Percentiles rank a stretch among this genome's conserved stretches.
Conservation (phyloP, 768 basidiomycete genomes). For the Suillus plorans region DNA sequence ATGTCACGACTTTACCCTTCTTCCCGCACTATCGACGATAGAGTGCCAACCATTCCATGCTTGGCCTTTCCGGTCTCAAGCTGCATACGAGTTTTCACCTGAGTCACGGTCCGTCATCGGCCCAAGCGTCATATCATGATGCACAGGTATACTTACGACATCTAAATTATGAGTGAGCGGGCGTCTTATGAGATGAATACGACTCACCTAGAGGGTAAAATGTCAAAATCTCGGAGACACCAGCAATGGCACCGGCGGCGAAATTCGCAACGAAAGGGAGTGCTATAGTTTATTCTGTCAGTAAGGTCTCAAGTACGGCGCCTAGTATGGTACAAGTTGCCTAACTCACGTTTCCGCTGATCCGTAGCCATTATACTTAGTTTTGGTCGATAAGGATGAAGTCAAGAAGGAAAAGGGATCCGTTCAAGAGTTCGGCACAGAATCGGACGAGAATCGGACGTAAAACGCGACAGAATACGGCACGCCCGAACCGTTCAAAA, state of each 20-base stretch:
- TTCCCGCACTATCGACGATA: constrained; percentile 78
- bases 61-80: constrained; percentile 81
- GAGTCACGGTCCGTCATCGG: constrained; percentile 13
- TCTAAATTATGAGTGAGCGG: constrained; percentile 45
- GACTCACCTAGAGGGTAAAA: constrained; percentile 86
- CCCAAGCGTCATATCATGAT: constrained; percentile 4
- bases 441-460: neutral
- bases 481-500: neutral
- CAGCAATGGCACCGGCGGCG: constrained; percentile 94
- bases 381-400: neutral
- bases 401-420: neutral
- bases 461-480: constrained; percentile 1
- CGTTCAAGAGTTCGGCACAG: neutral
- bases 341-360: constrained; percentile 33
- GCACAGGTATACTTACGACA: constrained; percentile 62
- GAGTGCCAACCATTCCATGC: constrained; percentile 78
- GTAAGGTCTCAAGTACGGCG: constrained; percentile 3
- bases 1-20: constrained; percentile 70
- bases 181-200: neutral
- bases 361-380: constrained; percentile 24
- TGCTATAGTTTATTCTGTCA: constrained; percentile 44
- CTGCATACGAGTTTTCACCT: constrained; percentile 99
- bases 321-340: neutral
- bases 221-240: constrained; percentile 78
- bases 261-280: constrained; percentile 89